Percentiles rank a stretch among this genome's conserved stretches.
These are phyloP conservation scores for Pseudoscleropodium purum DNA, from an alignment of 225 moss, liverwort and hornwort genomes.

Conservation along the genomic window DNA sequence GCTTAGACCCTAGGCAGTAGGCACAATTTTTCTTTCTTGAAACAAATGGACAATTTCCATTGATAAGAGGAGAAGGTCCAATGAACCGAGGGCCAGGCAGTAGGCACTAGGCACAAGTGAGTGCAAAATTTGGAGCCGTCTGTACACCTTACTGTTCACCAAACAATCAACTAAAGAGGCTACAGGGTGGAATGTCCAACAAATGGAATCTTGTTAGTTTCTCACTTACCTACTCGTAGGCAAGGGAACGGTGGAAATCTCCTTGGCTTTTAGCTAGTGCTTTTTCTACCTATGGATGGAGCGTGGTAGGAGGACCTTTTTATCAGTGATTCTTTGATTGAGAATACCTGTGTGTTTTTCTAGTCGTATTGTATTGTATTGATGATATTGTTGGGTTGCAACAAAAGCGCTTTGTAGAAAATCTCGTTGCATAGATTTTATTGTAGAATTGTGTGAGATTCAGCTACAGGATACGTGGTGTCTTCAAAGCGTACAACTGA, in stretches of 20 bases:
- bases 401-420: rapidly evolving
- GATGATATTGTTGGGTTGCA: not conserved
- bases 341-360: not conserved
- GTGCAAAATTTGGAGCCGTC: not conserved
- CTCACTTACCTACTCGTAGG: rapidly evolving
- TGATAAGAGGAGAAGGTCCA: no score
- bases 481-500: rapidly evolving
- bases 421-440: not conserved
- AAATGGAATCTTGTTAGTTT: not conserved
- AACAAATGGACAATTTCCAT: no score
- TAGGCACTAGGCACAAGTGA: not conserved
- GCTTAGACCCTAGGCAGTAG: not conserved
- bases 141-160: not conserved
- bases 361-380: not conserved
- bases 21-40: no score
- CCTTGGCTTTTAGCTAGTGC: not conserved
- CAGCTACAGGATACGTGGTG: rapidly evolving
- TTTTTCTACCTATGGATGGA: not conserved
- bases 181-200: not conserved
- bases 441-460: no score
- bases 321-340: not conserved
- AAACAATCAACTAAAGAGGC: not conserved
- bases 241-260: not conserved
- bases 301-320: rapidly evolving
- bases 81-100: no score